Evolutionary conservation across 225 moss, liverwort and hornwort species (phyloP).

Genomic region (Lunularia cruciata): DNA sequence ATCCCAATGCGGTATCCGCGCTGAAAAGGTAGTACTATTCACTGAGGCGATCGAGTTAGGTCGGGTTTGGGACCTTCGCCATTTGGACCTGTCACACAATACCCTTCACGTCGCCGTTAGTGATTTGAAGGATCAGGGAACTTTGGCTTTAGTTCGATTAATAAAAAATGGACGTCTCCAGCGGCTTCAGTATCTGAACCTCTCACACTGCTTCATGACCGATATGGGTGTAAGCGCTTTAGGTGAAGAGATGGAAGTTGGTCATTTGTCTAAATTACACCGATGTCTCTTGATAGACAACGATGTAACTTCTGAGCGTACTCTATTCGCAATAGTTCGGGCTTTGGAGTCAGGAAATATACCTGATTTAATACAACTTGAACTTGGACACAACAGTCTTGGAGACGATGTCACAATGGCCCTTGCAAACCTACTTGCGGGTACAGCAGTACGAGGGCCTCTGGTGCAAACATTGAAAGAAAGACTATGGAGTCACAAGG

Average conservation of each 20-base stretch:
- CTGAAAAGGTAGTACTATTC: slow-evolving; percentile 8
- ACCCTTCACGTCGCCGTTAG: background rate
- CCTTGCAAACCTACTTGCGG: slow-evolving; percentile 23
- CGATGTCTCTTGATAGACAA: slow-evolving; percentile 26
- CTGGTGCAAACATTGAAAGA: slow-evolving; percentile 27
- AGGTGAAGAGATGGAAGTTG: slow-evolving; percentile 31
- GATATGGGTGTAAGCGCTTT: slow-evolving; percentile 31
- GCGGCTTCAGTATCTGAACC: slow-evolving; percentile 22
- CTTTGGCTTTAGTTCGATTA: slow-evolving; percentile 21
- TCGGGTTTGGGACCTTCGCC: slow-evolving; percentile 16
- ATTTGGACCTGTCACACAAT: slow-evolving; percentile 33
- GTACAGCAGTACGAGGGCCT: slow-evolving; percentile 1
- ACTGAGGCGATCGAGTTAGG: slow-evolving; percentile 24
- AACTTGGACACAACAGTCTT: slow-evolving; percentile 27
- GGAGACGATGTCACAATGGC: slow-evolving; percentile 36
- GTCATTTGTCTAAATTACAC: slow-evolving; percentile 22
- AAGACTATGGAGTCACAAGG: slow-evolving; percentile 14
- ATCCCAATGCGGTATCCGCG: slow-evolving; percentile 27
- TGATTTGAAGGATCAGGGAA: slow-evolving; percentile 15
- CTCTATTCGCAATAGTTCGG: slow-evolving; percentile 12
- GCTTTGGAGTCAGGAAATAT: slow-evolving; percentile 27
- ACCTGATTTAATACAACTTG: slow-evolving; percentile 21
- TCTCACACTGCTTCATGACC: slow-evolving; percentile 25
- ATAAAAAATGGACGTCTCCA: slow-evolving; percentile 21
- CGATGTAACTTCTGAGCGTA: slow-evolving; percentile 22